Evolutionary conservation across 2,329 filamentous ascomycete genomes (phyloP).

Genomic region (Alternaria infectoria): DNA sequence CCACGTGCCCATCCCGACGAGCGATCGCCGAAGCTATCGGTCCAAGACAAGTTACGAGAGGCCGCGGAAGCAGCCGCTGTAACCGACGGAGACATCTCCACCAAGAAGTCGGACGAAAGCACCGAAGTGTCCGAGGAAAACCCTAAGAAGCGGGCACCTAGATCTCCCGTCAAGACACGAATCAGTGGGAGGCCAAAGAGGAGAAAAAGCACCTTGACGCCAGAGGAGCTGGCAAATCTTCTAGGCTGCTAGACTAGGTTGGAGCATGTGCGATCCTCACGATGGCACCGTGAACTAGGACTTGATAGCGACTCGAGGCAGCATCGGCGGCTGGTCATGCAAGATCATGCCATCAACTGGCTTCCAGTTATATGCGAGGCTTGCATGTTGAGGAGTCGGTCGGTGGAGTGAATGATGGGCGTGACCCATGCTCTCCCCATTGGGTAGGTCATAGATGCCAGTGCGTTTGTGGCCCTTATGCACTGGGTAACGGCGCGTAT

Average conservation of each 20-base stretch:
- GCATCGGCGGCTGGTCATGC: slow-evolving; percentile 13
- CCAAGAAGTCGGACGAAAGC: slow-evolving; percentile 16
- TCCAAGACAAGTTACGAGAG: slow-evolving; percentile 55
- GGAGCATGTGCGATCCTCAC: slow-evolving; percentile 1
- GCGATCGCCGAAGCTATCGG: slow-evolving; percentile 50
- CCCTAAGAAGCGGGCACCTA: slow-evolving; percentile 31
- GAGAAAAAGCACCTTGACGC: slow-evolving; percentile 75
- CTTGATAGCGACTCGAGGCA: slow-evolving; percentile 12
- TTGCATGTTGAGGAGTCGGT: slow-evolving; percentile 10
- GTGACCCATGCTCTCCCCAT: slow-evolving; percentile 6
- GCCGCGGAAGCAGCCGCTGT: slow-evolving; percentile 53
- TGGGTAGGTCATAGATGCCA: slow-evolving; percentile 9
- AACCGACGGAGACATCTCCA: slow-evolving; percentile 6
- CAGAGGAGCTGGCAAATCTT: slow-evolving; percentile 70
- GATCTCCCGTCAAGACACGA: slow-evolving; percentile 52
- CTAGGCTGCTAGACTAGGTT: slow-evolving; percentile 33
- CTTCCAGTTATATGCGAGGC: slow-evolving; percentile 3
- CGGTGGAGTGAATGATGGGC: slow-evolving; percentile 10
- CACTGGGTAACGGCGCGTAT: slow-evolving; percentile 20
- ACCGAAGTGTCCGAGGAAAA: slow-evolving; percentile 29
- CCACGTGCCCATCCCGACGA: slow-evolving; percentile 47
- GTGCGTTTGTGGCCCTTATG: slow-evolving; percentile 15
- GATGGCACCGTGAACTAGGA: slow-evolving; percentile 5
- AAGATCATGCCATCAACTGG: slow-evolving; percentile 8
- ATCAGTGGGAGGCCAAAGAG: slow-evolving; percentile 65